Percentiles rank a stretch among this genome's conserved stretches.
Evolutionary conservation across 345 rosid genomes (phyloP).

Genomic region (Populus pruinosa): DNA sequence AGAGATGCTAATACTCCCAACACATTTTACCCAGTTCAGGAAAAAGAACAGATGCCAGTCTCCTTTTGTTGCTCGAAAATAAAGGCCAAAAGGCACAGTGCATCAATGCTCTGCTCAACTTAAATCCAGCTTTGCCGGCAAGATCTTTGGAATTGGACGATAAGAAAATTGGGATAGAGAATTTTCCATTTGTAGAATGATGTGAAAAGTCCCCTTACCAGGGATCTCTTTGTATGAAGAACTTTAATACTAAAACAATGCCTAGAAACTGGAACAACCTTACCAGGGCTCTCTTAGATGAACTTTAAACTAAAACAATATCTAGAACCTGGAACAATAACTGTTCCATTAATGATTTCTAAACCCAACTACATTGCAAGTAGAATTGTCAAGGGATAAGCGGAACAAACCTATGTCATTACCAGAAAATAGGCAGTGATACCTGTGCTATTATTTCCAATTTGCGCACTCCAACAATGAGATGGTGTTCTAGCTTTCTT

Average conservation of each 20-base stretch:
- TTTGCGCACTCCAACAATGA: conserved; percentile 37
- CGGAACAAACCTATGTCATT: conserved; percentile 20
- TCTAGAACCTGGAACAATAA: conserved; percentile 34
- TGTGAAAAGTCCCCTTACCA: conserved; percentile 48
- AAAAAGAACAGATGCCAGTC: conserved; percentile 45
- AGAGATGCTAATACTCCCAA: conserved; percentile 65
- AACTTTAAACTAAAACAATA: conserved; percentile 9
- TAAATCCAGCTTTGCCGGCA: conserved; percentile 43
- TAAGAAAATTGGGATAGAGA: conserved; percentile 21
- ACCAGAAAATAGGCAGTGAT: conserved; percentile 35
- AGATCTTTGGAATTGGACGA: conserved; percentile 43
- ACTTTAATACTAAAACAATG: conserved; percentile 22
- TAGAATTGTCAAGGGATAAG: conserved; percentile 19
- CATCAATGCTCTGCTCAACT: conserved; percentile 50
- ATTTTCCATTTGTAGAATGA: conserved; percentile 20
- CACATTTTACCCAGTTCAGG: conserved; percentile 50
- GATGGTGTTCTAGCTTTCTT: conserved; percentile 21
- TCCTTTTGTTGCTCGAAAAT: conserved; percentile 55
- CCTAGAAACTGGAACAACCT: conserved; percentile 22
- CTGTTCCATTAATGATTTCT: conserved; percentile 25
- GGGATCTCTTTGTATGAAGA: conserved; percentile 30
- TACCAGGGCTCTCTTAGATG: conserved; percentile 38
- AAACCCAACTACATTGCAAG: conserved; percentile 26
- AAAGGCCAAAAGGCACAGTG: conserved; percentile 45
- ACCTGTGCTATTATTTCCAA: conserved; percentile 48